Conservation (phyloP, 108 stramenopile species). For the Mediolabrus comicus region DNA sequence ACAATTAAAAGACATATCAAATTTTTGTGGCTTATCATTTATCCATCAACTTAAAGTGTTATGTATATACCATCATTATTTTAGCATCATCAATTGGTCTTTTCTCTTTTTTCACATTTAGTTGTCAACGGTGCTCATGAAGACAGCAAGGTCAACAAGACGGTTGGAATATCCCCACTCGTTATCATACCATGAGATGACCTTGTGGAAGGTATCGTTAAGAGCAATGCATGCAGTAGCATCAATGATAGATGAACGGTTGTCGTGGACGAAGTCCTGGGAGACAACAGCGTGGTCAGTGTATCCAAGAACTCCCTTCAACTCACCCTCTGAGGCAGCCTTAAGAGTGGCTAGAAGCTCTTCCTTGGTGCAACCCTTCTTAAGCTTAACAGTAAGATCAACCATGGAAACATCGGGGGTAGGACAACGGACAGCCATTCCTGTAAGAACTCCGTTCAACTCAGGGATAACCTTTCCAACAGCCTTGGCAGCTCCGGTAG, state of each 20-base stretch:
- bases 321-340: constrained; percentile 86
- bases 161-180: constrained; percentile 97
- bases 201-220: constrained; percentile 96
- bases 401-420: constrained; percentile 96
- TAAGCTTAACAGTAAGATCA: constrained; percentile 91
- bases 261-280: constrained; percentile 91
- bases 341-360: constrained; percentile 92
- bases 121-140: constrained; percentile 60
- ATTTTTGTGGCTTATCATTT: too few relatives aligned
- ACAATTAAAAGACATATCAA: too few relatives aligned
- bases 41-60: too few relatives aligned
- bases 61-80: too few relatives aligned
- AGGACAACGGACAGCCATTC: constrained; percentile 84
- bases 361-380: constrained; percentile 86
- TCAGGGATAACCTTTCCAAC: constrained; percentile 96
- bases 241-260: constrained; percentile 88
- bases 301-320: constrained; percentile 96
- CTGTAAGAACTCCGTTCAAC: constrained; percentile 96
- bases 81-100: too few relatives aligned
- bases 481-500: constrained; percentile 97
- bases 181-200: constrained; percentile 97
- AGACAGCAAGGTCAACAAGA: constrained; percentile 88
- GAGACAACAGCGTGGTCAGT: constrained; percentile 92
- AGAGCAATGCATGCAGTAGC: constrained; percentile 89
- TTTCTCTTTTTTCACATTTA: too few relatives aligned